These are phyloP conservation scores for Avena eriantha DNA, from an alignment of 176 grass and related monocot genomes.

Conservation along the genomic window DNA sequence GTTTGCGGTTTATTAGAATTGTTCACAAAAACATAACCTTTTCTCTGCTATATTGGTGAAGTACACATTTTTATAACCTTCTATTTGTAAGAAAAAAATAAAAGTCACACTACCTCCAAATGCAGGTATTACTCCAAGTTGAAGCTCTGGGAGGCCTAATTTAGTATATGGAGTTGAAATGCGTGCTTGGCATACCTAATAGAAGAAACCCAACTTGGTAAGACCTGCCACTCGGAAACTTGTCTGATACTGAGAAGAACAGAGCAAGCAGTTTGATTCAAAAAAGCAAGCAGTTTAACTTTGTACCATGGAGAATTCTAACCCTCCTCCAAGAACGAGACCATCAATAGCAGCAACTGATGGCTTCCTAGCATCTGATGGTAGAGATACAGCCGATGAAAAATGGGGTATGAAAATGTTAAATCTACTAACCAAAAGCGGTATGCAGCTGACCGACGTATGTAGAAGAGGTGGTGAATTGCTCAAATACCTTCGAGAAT, in stretches of 20 bases:
- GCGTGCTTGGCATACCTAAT: constrained; percentile 91
- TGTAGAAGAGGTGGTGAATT: constrained; percentile 1
- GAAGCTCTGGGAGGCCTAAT: constrained; percentile 81
- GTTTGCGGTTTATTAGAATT: background rate
- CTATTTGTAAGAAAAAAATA: background rate
- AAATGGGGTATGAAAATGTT: background rate
- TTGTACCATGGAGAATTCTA: constrained; percentile 93
- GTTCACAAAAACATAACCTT: background rate
- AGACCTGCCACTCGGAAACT: background rate
- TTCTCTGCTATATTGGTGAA: background rate
- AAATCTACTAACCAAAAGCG: background rate
- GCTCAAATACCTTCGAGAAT: constrained; percentile 76
- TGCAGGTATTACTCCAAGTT: constrained; percentile 81
- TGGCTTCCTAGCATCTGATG: constrained; percentile 60
- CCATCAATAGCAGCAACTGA: constrained; percentile 93
- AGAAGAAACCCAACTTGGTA: background rate
- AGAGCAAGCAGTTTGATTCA: background rate
- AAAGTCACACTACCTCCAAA: constrained; percentile 76
- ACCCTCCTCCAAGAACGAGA: constrained; percentile 82
- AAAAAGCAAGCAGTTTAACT: background rate
- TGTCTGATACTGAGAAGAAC: background rate
- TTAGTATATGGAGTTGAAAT: constrained; percentile 80
- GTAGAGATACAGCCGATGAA: background rate
- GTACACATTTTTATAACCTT: background rate
- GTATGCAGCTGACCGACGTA: background rate